phyloP scores from a whole-genome alignment of 164 flowering plant species.

The Stephania cephalantha region DNA sequence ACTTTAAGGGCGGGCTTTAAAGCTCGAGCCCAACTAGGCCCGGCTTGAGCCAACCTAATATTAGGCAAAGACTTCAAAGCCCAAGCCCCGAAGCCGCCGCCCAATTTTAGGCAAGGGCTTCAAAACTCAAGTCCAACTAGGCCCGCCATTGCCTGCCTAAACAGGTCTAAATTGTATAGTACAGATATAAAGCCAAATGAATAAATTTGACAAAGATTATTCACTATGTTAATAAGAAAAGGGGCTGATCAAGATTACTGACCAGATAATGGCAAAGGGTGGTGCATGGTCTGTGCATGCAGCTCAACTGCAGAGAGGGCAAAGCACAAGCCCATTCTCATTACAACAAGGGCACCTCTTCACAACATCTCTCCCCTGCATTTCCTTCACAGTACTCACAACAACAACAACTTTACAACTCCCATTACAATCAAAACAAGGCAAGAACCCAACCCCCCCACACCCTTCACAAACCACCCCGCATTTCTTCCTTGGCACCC shows the following conservation, averaged over 20 bases:
- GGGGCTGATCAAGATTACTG: background rate
- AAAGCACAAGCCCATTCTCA: constrained; percentile 86
- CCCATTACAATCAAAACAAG: constrained; percentile 76
- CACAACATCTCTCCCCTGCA: constrained; percentile 31
- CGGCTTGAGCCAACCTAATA: too few species aligned
- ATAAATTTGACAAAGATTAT: background rate
- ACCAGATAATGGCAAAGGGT: background rate
- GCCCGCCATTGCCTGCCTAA: too few species aligned
- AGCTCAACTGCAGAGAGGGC: constrained; percentile 73
- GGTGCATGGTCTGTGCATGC: background rate
- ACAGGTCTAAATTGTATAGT: too few species aligned
- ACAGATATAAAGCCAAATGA: background rate
- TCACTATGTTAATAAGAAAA: background rate
- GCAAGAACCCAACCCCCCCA: constrained; percentile 76
- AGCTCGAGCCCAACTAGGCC: too few species aligned
- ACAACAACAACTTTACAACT: constrained; percentile 50
- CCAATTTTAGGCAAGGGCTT: too few species aligned
- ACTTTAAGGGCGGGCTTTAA: too few species aligned
- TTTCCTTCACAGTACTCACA: constrained; percentile 16
- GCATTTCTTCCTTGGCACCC: constrained; percentile 46
- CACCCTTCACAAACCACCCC: constrained; percentile 70
- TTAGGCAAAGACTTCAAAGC: too few species aligned
- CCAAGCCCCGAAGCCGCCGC: too few species aligned
- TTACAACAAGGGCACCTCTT: constrained; percentile 79
- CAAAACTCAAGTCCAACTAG: too few species aligned